Evolutionary conservation across 352 stramenopile genomes (phyloP).

Genomic region (Blastocystis sp.): DNA sequence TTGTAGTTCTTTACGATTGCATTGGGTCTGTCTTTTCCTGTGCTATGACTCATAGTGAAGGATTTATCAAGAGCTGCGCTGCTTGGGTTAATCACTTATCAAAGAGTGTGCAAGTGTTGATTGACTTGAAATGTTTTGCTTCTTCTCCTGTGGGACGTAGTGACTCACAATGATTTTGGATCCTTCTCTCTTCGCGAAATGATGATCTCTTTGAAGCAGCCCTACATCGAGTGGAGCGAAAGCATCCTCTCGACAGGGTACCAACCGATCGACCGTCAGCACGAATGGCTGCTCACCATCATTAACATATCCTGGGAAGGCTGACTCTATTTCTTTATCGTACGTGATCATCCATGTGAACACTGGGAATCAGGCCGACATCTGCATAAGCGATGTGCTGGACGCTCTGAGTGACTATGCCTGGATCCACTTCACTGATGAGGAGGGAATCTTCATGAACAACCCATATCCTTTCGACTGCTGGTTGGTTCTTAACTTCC

Average conservation of each 20-base stretch:
- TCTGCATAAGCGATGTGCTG: constrained; percentile 30
- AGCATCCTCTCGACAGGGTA: constrained; percentile 48
- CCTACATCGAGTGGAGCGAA: constrained; percentile 56
- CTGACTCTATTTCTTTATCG: not conserved
- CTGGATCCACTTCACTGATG: constrained; percentile 54
- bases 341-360: constrained; percentile 50
- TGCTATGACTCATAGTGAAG: not conserved
- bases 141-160: not conserved
- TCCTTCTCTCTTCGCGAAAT: constrained; percentile 42
- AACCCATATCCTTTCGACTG: constrained; percentile 33
- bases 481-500: not conserved
- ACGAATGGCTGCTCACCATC: constrained; percentile 45
- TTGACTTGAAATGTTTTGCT: constrained; percentile 42
- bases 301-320: constrained; percentile 45
- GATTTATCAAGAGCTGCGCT: not conserved
- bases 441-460: constrained; percentile 48
- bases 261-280: constrained; percentile 39
- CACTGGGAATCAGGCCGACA: constrained; percentile 33
- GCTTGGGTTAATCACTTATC: constrained; percentile 40
- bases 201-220: constrained; percentile 22
- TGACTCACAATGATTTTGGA: constrained; percentile 33
- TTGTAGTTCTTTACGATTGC: constrained; percentile 41
- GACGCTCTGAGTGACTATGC: constrained; percentile 28
- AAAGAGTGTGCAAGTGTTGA: not conserved
- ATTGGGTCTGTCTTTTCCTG: not conserved